Conservation (phyloP, 116 monocot species). For the Iris pallida region DNA sequence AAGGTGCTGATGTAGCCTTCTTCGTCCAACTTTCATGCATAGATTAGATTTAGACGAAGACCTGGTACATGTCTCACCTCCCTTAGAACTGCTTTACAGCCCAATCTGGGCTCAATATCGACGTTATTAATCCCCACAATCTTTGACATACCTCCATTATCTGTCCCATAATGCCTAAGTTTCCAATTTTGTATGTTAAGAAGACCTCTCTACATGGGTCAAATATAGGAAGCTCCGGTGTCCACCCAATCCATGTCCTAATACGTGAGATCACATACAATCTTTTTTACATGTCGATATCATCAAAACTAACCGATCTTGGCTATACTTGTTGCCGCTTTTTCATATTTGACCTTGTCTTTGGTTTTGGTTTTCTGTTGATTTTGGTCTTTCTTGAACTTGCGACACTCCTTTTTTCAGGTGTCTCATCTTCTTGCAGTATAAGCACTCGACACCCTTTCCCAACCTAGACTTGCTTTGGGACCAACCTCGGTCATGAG, state of each 20-base stretch:
- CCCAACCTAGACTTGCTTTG: too few species aligned
- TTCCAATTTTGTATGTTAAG: not conserved
- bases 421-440: too few species aligned
- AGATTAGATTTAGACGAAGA: not conserved
- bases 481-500: too few species aligned
- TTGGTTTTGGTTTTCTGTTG: not conserved
- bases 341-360: not conserved
- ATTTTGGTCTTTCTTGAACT: not conserved
- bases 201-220: not conserved
- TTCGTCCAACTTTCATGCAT: not conserved
- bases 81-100: not conserved
- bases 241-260: not conserved
- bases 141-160: not conserved
- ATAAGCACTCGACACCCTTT: too few species aligned
- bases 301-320: not conserved
- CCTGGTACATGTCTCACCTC: not conserved
- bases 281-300: not conserved
- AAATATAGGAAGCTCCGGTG: not conserved
- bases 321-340: not conserved
- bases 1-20: constrained; percentile 2
- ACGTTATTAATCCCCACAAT: not conserved
- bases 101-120: not conserved
- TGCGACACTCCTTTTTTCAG: not conserved
- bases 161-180: not conserved
- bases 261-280: not conserved